phyloP scores from a whole-genome alignment of 345 rosid genomes.

The Iberis pinnata region DNA sequence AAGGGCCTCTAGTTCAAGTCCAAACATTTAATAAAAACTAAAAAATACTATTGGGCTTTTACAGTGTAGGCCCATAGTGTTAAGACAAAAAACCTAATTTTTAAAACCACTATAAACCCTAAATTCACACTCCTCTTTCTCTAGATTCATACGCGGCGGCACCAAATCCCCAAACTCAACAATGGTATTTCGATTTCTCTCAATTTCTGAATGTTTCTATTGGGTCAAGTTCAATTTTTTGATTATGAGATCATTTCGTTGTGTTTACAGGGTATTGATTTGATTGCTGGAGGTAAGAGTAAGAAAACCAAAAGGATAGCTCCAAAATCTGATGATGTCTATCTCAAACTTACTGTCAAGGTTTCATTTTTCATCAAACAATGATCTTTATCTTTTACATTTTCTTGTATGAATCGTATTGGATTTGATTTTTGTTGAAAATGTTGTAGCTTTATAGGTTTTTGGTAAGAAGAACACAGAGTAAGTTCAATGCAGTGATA shows the following conservation, averaged over 20 bases:
- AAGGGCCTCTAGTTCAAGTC: too few species aligned
- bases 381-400: background rate
- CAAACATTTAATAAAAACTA: too few species aligned
- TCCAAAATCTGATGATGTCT: conserved; percentile 87
- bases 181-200: conserved; percentile 11
- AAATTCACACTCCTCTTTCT: too few species aligned
- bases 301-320: conserved; percentile 84
- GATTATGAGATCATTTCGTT: conserved; percentile 1
- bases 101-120: too few species aligned
- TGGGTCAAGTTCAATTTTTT: background rate
- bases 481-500: conserved; percentile 88
- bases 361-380: conserved; percentile 24
- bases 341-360: conserved; percentile 93
- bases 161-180: conserved; percentile 5
- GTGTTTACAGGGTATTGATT: conserved; percentile 69
- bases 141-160: conserved; percentile 19
- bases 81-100: too few species aligned
- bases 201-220: background rate
- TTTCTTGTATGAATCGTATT: background rate
- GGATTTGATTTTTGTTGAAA: background rate
- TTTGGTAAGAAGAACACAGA: conserved; percentile 77
- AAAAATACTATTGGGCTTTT: too few species aligned
- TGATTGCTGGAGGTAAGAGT: conserved; percentile 93
- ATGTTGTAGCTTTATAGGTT: conserved; percentile 62
- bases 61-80: too few species aligned